Evolutionary conservation across 257 asterid genomes (phyloP).

Genomic region (Schizonepeta tenuifolia): DNA sequence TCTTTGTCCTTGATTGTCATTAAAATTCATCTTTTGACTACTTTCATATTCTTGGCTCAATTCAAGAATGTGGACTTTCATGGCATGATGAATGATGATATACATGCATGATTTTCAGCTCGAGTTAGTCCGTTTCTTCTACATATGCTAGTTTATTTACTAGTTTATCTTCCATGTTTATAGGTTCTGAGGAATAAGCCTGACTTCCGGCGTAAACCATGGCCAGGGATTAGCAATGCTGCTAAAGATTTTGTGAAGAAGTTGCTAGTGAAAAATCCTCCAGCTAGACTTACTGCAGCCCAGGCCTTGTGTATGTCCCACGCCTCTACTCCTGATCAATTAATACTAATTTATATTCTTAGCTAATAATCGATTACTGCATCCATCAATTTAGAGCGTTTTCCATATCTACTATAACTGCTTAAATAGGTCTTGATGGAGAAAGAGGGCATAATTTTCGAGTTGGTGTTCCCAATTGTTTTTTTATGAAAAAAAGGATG

Average conservation of each 20-base stretch:
- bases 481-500: background rate
- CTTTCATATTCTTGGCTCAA: background rate
- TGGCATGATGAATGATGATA: constrained; percentile 5
- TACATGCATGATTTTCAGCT: constrained; percentile 1
- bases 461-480: background rate
- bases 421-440: background rate
- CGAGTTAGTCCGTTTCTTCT: background rate
- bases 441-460: background rate
- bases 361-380: background rate
- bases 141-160: constrained; percentile 34
- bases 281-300: constrained; percentile 97
- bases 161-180: constrained; percentile 20
- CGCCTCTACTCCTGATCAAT: constrained; percentile 16
- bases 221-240: constrained; percentile 86
- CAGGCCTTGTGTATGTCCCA: constrained; percentile 87
- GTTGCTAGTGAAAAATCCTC: constrained; percentile 88
- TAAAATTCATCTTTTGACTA: background rate
- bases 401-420: constrained; percentile 2
- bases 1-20: background rate
- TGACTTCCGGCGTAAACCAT: constrained; percentile 95
- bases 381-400: constrained; percentile 5
- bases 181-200: constrained; percentile 95
- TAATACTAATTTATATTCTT: background rate
- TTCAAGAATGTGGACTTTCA: constrained; percentile 17
- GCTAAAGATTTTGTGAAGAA: constrained; percentile 98